Evolutionary conservation across 2,329 filamentous ascomycete genomes (phyloP).

Genomic region (Pezicula neosporulosa): DNA sequence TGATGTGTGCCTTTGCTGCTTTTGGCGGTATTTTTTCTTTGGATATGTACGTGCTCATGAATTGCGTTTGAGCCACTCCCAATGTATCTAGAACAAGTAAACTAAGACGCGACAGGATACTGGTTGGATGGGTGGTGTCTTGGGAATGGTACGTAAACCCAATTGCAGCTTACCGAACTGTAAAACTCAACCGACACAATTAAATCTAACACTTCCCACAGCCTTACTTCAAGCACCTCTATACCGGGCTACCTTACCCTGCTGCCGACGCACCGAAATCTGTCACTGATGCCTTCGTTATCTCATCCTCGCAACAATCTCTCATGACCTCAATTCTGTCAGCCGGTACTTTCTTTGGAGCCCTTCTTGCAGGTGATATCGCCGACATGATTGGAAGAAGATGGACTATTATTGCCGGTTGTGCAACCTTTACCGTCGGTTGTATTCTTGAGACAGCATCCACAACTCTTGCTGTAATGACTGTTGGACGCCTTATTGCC

Average conservation of each 20-base stretch:
- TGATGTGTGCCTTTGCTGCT: constrained; percentile 64
- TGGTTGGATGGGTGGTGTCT: constrained; percentile 68
- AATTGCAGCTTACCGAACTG: constrained; percentile 36
- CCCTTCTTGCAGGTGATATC: constrained; percentile 66
- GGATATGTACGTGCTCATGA: constrained; percentile 49
- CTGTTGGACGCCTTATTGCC: constrained; percentile 61
- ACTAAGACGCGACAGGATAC: constrained; percentile 39
- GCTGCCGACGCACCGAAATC: background rate
- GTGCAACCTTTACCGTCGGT: constrained; percentile 57
- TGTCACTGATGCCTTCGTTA: constrained; percentile 3
- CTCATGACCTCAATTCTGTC: constrained; percentile 58
- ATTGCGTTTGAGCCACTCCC: too few relatives aligned
- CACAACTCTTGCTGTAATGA: constrained; percentile 33
- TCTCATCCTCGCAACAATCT: constrained; percentile 45
- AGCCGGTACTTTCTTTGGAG: constrained; percentile 75
- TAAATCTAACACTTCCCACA: constrained; percentile 5
- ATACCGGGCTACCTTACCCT: constrained; percentile 2
- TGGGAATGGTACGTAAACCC: constrained; percentile 53
- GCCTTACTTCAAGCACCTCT: constrained; percentile 32
- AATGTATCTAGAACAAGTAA: too few relatives aligned
- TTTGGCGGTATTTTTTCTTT: constrained; percentile 50
- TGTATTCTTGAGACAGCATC: constrained; percentile 61
- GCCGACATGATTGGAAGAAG: constrained; percentile 60
- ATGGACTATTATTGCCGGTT: constrained; percentile 47
- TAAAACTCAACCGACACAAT: too few relatives aligned